These are phyloP conservation scores for Aphanomyces invadans DNA, from an alignment of 352 stramenopile genomes.

Conservation along the genomic window DNA sequence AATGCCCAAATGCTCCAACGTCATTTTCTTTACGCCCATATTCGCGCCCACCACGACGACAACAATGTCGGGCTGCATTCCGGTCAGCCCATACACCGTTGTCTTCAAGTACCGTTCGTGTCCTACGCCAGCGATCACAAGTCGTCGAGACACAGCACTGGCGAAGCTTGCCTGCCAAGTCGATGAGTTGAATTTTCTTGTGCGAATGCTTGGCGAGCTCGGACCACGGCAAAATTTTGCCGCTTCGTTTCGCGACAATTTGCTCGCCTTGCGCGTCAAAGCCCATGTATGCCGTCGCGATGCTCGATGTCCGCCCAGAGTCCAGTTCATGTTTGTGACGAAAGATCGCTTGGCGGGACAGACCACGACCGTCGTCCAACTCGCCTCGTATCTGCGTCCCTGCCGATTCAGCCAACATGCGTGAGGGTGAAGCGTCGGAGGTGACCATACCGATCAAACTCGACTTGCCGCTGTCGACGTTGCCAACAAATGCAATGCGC, in stretches of 20 bases:
- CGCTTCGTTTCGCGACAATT: conserved; percentile 63
- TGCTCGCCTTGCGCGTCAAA: conserved; percentile 69
- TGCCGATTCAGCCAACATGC: background rate
- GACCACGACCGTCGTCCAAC: conserved; percentile 93
- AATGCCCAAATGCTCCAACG: conserved; percentile 89
- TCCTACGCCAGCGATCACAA: conserved; percentile 32
- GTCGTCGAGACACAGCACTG: background rate
- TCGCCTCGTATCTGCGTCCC: conserved; percentile 91
- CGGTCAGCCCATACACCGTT: conserved; percentile 97
- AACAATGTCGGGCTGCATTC: conserved; percentile 93
- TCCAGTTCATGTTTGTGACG: conserved; percentile 82
- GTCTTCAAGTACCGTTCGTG: conserved; percentile 99
- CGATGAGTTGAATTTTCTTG: conserved; percentile 84
- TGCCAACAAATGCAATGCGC: conserved; percentile 85
- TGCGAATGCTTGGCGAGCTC: conserved; percentile 68
- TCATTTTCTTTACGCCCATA: conserved; percentile 94
- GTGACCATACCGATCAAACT: conserved; percentile 67
- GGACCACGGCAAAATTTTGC: conserved; percentile 70
- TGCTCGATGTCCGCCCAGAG: conserved; percentile 72
- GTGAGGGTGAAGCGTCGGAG: background rate
- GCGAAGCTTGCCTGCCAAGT: conserved; percentile 39
- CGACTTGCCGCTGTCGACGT: conserved; percentile 91
- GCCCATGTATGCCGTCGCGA: conserved; percentile 75
- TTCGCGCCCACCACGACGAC: conserved; percentile 92
- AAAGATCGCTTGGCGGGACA: conserved; percentile 74